Base-by-base conservation (phyloP, 768 basidiomycete genomes). In the Crepidotus variabilis region DNA sequence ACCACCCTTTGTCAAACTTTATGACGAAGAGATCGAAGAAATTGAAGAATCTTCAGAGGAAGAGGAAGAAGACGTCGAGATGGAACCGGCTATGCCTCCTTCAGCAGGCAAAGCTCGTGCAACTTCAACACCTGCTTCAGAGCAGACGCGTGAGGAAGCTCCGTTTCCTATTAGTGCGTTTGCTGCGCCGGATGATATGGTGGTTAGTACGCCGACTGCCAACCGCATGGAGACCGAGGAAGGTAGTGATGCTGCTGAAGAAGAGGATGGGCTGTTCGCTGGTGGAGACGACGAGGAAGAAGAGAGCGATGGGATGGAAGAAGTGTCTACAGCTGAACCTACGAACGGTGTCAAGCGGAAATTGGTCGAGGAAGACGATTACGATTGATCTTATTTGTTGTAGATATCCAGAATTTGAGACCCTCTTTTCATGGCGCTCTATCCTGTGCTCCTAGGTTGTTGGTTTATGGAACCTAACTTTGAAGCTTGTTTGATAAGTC, bases 361-460 rank as follows among this genome's bases (percentile, higher is more conserved):
- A 69, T 71, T 92, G 49, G 86, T 91, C 2, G 91, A 93, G 66
- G 91, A 92, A 63, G 90, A 93, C 60, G 91, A 93, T 64, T 93
- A 93, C 60, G 90, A 92, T 47, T 68, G 51, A 63, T 55, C 28
- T 50, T 50, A 14, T 10, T 34, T 36, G 39, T 9, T n/a, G n/a
- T n/a, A n/a, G n/a, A n/a, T n/a, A n/a, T n/a, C n/a, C n/a, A 57
- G 54, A n/a, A 43, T 34, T 56, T 51, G 55, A 51, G 39, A 14
- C 48, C 46, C 50, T 46, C 23, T n/a, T 35, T 56, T 57, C 50
- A 47, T 22, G 5, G 34, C 45, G 36, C 24, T 43, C 14, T 36
- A 49, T 47, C 47, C n/a, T n/a, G n/a, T n/a, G n/a, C n/a, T n/a
- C n/a, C n/a, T n/a, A n/a, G n/a, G n/a, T n/a, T n/a, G n/a, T n/a